Evolutionary conservation across 2,329 filamentous ascomycete species (phyloP), one percentile per base, ranked within the genome.

Genomic region (Akanthomyces muscarius): DNA sequence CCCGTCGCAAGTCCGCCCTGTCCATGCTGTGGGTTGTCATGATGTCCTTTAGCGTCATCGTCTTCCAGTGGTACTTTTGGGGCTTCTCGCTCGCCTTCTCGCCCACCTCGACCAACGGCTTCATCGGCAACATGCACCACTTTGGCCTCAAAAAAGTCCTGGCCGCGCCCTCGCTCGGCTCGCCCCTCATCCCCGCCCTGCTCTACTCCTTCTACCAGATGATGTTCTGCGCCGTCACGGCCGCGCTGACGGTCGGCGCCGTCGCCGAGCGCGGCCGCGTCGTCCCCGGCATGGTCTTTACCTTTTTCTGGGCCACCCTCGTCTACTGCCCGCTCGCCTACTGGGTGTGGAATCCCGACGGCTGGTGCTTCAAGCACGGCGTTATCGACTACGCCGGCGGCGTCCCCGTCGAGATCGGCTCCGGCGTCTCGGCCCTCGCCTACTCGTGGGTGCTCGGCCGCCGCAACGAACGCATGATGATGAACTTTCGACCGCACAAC

Each of bases 51-150:
- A 93, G 91, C 54, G 88, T 98, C 73, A 84, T 97, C 75, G 89
- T 91, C 63, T 97, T 99, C 81, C 95, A 99, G 80, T 99, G 95
- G 95, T 98, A 97, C 73, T 97, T 99, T 77, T 98, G 95, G 94
- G 95, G 95, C 44, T 99, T 97, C 77, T 97, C 94, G 16, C 83
- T 99, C 65, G 93, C 94, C 59, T 97, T 98, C 78, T 95, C 90
- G 72, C 82, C 85, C 50, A 87, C 86, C 16, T 90, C 89, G 5
- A 92, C 86, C 68, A 97, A 91, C 78, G 89, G 91, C 60, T 98
- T 90, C 79, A 98, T 99, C 72, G 95, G 95, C 62, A 87, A 98
- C 75, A 79, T 99, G 62, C 84, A 88, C 69, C 90, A 96, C 76
- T 97, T 98, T 70, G 95, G 92, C 65, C 83, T 99, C 70, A 89